Base-by-base conservation (phyloP, 2,329 filamentous ascomycete genomes). In the Aspergillus floridensis region DNA sequence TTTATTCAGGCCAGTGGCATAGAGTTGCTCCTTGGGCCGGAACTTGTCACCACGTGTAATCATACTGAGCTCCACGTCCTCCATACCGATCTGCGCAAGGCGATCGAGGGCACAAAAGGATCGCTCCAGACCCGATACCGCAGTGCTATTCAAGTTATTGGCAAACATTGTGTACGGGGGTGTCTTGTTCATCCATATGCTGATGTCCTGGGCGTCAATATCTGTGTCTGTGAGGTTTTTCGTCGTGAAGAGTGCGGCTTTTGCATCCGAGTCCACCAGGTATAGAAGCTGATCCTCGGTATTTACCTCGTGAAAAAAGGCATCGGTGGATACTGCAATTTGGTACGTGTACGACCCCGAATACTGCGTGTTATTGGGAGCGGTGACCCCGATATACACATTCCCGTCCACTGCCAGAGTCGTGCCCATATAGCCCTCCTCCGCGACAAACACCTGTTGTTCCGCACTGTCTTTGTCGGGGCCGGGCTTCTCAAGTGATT, bases 1-100 rank as follows among this genome's bases (percentile, higher is more conserved):
- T 4, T 82, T 78, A 61, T 92, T 90, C 46, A 99, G 82, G 0
- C 87, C 86, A 41, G 84, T 86, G 51, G 97, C 82, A 67, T 93
- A 92, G 73, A 99, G 96, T 69, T 96, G 92, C 72, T 96, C 88
- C 72, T 92, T 93, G 1, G 91, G 91, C 60, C 87, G 80, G 53
- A 85, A 85, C 3, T 86, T 86, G 1, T 82, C 77, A 3, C 86
- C 90, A 32, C 86, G 84, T 29, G 81, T 86, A 2, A 88, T 93
- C 81, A 96, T 90, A 44, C 84, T 79, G 31, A 86, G 77, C 61
- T 84, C 79, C 44, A 82, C 82, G 29, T 82, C 84, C 5, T 83
- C 82, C 52, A 85, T 83, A 50, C 81, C 81, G 58, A 90, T 86
- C 66, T 86, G 83, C 21, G 90, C 88, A 60, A 84, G 83, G 21